Base-by-base conservation (phyloP, 208 protist genomes). In the Leishmania turanica region DNA sequence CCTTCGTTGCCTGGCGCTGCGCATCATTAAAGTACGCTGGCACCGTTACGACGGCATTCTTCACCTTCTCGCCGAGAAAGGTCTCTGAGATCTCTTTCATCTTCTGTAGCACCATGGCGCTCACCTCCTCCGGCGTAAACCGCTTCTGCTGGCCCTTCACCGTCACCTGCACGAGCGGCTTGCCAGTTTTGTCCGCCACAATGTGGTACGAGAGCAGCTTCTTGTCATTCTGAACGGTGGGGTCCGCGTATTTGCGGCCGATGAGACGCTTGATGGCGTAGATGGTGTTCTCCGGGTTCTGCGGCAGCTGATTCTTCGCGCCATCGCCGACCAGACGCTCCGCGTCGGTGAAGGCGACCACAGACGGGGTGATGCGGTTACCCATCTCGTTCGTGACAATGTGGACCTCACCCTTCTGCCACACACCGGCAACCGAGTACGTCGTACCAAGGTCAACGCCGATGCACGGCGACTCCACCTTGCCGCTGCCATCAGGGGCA, bases 11-110 rank as follows among this genome's bases (percentile, higher is more conserved):
- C 95, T 99, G 98, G 60, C 99, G 91, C 96, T 99, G 99, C 0
- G 97, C 93, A 89, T 99, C 99, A 88, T 99, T 99, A 91, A 99
- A 99, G 89, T 99, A 99, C 54, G 99, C 99, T 24, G 99, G 99
- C 42, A 99, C 99, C 17, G 99, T 99, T 53, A 99, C 93, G 31
- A 99, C 98, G 8, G 99, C 99, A 65, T 99, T 93, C 49, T 79
- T 97, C 54, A 99, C 92, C 42, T 89, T 87, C 79, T 96, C 78
- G 58, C 99, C 99, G 27, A 99, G 89, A 91, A 98, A 99, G 1
- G 85, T 85, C 91, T 99, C 97, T 3, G 96, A 92, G 34, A 89
- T 96, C 81, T 98, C 96, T 89, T 98, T 99, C 97, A 99, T 99
- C 88, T 99, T 99, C 49, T 72, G 65, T 62, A 98, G 90, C 77